A percentile compares a stretch with the other conserved stretches of the same genome.
Conservation (phyloP, 108 stramenopile species). For the Mediolabrus comicus region DNA sequence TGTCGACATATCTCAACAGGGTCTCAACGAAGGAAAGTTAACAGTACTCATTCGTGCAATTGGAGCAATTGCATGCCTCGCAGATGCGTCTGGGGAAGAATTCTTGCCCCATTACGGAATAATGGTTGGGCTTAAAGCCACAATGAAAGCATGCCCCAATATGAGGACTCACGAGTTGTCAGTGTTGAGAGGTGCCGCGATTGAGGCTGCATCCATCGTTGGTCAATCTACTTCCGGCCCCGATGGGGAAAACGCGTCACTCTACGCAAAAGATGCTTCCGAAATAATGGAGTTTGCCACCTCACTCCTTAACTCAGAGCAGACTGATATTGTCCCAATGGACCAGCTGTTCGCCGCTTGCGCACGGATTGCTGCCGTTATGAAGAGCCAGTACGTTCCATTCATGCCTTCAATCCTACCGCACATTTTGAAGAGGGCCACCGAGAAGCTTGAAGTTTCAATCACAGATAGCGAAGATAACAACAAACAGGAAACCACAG, state of each 20-base stretch:
- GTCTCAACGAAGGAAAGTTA: constrained; percentile 39
- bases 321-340: constrained; percentile 45
- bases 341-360: constrained; percentile 73
- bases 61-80: constrained; percentile 68
- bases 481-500: constrained; percentile 19
- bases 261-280: constrained; percentile 58
- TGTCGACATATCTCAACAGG: constrained; percentile 31
- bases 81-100: constrained; percentile 58
- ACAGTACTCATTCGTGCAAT: constrained; percentile 64
- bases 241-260: constrained; percentile 37
- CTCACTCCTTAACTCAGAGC: constrained; percentile 33
- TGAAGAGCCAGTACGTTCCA: constrained; percentile 62
- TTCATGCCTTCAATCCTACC: constrained; percentile 67
- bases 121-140: constrained; percentile 58
- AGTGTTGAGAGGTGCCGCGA: constrained; percentile 57
- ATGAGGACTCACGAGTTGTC: constrained; percentile 26
- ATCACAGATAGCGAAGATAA: constrained; percentile 38
- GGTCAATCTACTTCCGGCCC: constrained; percentile 59
- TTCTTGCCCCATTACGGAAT: constrained; percentile 69
- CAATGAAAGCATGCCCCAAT: background rate
- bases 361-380: constrained; percentile 79
- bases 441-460: constrained; percentile 56
- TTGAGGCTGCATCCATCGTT: constrained; percentile 77
- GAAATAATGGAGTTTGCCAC: constrained; percentile 58
- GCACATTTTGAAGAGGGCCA: constrained; percentile 55